Evolutionary conservation across 495 filamentous ascomycete genomes (phyloP), one percentile per base, ranked within the genome.

Genomic region (Penicillium ucsense): DNA sequence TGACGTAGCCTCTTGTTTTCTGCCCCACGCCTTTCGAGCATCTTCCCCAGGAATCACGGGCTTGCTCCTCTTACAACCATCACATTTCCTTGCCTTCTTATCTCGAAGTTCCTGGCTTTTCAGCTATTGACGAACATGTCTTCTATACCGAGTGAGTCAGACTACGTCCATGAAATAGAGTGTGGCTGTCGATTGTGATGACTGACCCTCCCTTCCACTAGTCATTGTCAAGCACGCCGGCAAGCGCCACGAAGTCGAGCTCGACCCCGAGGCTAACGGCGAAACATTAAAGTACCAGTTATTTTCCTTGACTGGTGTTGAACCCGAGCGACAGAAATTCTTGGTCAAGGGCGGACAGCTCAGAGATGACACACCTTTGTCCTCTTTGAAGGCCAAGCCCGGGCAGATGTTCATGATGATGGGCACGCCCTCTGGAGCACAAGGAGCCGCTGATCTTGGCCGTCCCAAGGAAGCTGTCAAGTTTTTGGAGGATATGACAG

Each of bases 401-500:
- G 84, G 86, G 41, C 86, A 94, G 59, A 80, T 71, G 5, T 88
- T 97, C 64, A 94, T 94, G 84, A 94, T 98, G 87, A 87, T 98
- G 82, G 92, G 94, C 10, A 94, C 88, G 3, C 86, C 92, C 3
- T 80, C 84, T 9, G 77, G 74, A 28, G 78, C 67, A 31, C 77
- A 77, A 36, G 76, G 69, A 6, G 68, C 67, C 27, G 67, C 59
- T 41, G 65, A 60, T 9, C 71, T 95, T 41, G 77, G 78, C 47
- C 76, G 81, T 28, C 94, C 94, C 6, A 88, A 84, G 54, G 86
- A 95, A 64, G 75, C 75, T 50, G 75, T 89, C 59, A 89, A 83
- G 65, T 98, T 98, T 56, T 62, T 94, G 53, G 92, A 98, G 64
- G 92, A 98, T 62, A 95, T 98, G 92, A 94, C 89, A 4, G 92